phyloP scores from a whole-genome alignment of 1,139 yeast species.

The Kluyveromyces sp. region DNA sequence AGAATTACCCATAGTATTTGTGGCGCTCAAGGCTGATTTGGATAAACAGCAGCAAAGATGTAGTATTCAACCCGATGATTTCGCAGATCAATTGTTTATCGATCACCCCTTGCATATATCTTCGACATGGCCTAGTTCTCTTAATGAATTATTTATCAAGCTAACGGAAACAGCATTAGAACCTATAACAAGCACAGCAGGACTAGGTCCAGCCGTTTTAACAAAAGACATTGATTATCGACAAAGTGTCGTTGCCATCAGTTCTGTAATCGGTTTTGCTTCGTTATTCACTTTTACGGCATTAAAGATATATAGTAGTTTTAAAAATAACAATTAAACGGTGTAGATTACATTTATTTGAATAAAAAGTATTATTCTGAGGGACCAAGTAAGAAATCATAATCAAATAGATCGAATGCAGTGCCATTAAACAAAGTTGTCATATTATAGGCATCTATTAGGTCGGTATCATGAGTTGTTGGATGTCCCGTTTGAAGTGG shows the following conservation, averaged over 20 bases:
- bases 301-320: slow-evolving; percentile 11
- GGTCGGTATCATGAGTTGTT: background rate
- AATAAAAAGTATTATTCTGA: slow-evolving; percentile 1
- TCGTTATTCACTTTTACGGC: slow-evolving; percentile 22
- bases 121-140: slow-evolving; percentile 79
- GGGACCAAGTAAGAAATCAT: slow-evolving; percentile 25
- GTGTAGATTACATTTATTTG: background rate
- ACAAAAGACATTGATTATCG: slow-evolving; percentile 36
- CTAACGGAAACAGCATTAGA: slow-evolving; percentile 80
- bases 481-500: background rate
- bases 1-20: slow-evolving; percentile 75
- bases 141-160: slow-evolving; percentile 78
- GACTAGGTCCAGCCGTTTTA: slow-evolving; percentile 62
- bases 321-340: slow-evolving; percentile 2
- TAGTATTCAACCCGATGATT: slow-evolving; percentile 79
- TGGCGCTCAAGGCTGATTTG: slow-evolving; percentile 87
- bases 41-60: slow-evolving; percentile 92
- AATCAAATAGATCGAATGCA: slow-evolving; percentile 22
- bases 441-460: slow-evolving; percentile 4
- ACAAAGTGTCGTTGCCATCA: slow-evolving; percentile 47
- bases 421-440: slow-evolving; percentile 7
- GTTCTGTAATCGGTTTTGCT: slow-evolving; percentile 55
- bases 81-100: slow-evolving; percentile 44
- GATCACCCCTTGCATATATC: slow-evolving; percentile 85
- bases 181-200: slow-evolving; percentile 77